Evolutionary conservation across 2,329 filamentous ascomycete genomes (phyloP), one percentile per base, ranked within the genome.

Genomic region (Colletotrichum zoysiae): DNA sequence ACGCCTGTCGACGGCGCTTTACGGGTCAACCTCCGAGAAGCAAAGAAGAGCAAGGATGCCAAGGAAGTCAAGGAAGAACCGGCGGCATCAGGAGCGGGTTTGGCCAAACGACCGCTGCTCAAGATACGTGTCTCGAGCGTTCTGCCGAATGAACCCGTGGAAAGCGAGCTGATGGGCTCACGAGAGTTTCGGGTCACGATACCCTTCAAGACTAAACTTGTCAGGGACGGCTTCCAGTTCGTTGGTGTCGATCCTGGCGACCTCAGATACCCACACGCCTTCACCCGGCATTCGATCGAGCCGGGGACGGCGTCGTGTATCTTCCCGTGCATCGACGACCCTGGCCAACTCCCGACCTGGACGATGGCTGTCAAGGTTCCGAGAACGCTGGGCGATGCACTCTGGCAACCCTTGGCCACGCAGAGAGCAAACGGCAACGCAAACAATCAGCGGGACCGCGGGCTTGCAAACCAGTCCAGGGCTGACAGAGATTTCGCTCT

Each of bases 241-340:
- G 93, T 97, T 20, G 95, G 96, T 5, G 88, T 96, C 48, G 91
- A 94, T 56, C 90, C 91, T 68, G 89, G 91, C 62, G 95, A 98
- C 79, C 86, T 86, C 67, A 89, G 95, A 73, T 99, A 95, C 80
- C 95, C 96, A 0, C 95, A 99, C 83, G 91, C 93, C 60, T 99
- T 97, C 80, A 97, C 95, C 0, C 92, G 91, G 51, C 95, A 95
- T 78, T 93, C 92, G 2, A 85, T 92, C 53, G 91, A 93, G 73
- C 90, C 94, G 0, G 95, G 95, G 40, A 91, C 90, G 23, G 91
- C 94, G 1, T 95, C 91, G 58, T 95, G 92, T 76, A 90, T 98
- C 35, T 99, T 99, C 77, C 96, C 96, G 0, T 98, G 96, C 79
- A 87, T 98, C 64, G 96, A 99, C 79, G 93, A 97, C 78, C 89